phyloP scores from a whole-genome alignment of 768 basidiomycete species.

The Lactarius akahatsu region DNA sequence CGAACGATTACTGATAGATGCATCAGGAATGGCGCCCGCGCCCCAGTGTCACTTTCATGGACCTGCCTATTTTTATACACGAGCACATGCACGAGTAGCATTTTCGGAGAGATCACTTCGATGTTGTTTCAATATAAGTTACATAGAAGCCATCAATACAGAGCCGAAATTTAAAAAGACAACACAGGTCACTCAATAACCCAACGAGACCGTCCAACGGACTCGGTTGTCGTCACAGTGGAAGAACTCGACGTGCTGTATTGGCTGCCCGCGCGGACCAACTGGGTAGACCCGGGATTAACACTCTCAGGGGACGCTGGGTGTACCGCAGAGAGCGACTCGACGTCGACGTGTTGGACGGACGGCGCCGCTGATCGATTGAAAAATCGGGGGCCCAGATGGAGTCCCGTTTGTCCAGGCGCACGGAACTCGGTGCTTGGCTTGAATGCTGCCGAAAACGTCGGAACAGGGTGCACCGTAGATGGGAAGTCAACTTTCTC shows the following conservation, averaged over 20 bases:
- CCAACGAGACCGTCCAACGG: slow-evolving; percentile 45
- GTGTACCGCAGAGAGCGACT: slow-evolving; percentile 3
- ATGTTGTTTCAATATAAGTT: background rate
- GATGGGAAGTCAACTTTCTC: slow-evolving; percentile 66
- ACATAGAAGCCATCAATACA: background rate
- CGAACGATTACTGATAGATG: background rate
- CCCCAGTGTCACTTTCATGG: background rate
- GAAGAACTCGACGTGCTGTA: slow-evolving; percentile 42
- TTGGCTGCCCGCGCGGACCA: slow-evolving; percentile 42
- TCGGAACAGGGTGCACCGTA: slow-evolving; percentile 51
- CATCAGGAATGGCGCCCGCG: no score
- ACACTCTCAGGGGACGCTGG: background rate
- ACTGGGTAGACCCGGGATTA: background rate
- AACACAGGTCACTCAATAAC: slow-evolving; percentile 49
- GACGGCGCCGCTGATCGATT: slow-evolving; percentile 38
- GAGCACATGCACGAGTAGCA: background rate
- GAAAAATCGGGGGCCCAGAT: slow-evolving; percentile 51
- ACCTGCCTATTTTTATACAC: slow-evolving; percentile 4
- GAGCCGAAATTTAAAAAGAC: background rate
- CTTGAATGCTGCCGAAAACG: slow-evolving; percentile 47
- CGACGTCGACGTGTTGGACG: slow-evolving; percentile 16
- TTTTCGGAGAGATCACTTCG: background rate
- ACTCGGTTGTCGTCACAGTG: slow-evolving; percentile 32
- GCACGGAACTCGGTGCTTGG: slow-evolving; percentile 38
- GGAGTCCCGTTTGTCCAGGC: slow-evolving; percentile 41